phyloP scores from a whole-genome alignment of 768 basidiomycete genomes.

The Sutorius australiensis region DNA sequence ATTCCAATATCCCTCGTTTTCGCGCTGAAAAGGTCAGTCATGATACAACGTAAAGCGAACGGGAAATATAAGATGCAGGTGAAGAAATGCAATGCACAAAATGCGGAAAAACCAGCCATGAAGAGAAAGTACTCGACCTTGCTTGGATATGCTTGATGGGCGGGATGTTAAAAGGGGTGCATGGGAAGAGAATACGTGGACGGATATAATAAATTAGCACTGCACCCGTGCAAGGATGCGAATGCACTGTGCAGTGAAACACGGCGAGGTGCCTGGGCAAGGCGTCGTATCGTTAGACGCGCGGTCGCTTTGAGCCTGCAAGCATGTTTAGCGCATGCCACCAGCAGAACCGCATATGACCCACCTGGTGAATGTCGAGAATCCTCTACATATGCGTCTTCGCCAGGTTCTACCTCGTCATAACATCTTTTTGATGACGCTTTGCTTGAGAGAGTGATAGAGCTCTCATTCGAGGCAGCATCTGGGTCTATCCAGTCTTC shows the following conservation, averaged over 20 bases:
- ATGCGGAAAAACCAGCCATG: not conserved
- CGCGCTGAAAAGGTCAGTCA: slow-evolving; percentile 32
- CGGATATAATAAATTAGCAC: slow-evolving; percentile 29
- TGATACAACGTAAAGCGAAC: slow-evolving; percentile 10
- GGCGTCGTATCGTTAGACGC: slow-evolving; percentile 33
- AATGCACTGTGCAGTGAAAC: slow-evolving; percentile 1
- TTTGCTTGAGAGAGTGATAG: slow-evolving; percentile 53
- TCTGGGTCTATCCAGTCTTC: slow-evolving; percentile 46
- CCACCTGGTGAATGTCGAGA: slow-evolving; percentile 46
- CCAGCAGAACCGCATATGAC: not conserved
- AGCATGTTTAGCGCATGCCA: not conserved
- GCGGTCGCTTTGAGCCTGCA: slow-evolving; percentile 44
- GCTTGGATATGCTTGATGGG: slow-evolving; percentile 12
- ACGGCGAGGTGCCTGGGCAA: not conserved
- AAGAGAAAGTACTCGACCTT: slow-evolving; percentile 30
- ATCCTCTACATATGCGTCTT: slow-evolving; percentile 34
- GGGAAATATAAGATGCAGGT: not conserved
- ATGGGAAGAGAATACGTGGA: slow-evolving; percentile 8
- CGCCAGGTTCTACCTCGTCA: slow-evolving; percentile 46
- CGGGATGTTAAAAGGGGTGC: slow-evolving; percentile 2
- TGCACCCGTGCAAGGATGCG: slow-evolving; percentile 4
- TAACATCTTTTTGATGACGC: slow-evolving; percentile 46
- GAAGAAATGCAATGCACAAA: not conserved
- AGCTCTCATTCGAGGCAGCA: slow-evolving; percentile 48
- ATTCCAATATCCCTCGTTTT: slow-evolving; percentile 9